Conservation (phyloP, 768 basidiomycete genomes). For the Naematelia encephala region DNA sequence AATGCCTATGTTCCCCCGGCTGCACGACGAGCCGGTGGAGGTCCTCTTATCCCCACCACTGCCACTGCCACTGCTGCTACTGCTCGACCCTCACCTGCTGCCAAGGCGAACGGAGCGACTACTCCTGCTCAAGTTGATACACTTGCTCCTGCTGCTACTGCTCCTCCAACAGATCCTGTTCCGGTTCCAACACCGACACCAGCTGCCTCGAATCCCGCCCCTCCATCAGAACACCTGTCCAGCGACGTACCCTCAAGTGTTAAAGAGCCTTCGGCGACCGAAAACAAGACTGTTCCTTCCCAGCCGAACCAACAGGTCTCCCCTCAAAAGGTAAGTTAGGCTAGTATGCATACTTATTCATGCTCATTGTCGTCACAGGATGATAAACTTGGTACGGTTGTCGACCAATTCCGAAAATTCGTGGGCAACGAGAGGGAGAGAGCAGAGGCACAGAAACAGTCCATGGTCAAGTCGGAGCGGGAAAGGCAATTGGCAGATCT, state of each 20-base stretch:
- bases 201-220: slow-evolving; percentile 9
- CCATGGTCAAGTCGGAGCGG: slow-evolving; percentile 85
- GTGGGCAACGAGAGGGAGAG: slow-evolving; percentile 88
- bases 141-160: slow-evolving; percentile 1
- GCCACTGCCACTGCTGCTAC: slow-evolving; percentile 8
- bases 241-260: no score
- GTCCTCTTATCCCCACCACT: slow-evolving; percentile 11
- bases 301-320: slow-evolving; percentile 1
- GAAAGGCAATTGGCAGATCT: slow-evolving; percentile 91
- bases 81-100: neutral
- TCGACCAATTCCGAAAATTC: slow-evolving; percentile 71
- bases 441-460: slow-evolving; percentile 83
- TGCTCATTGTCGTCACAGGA: slow-evolving; percentile 15
- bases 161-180: slow-evolving; percentile 2
- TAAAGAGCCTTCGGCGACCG: slow-evolving; percentile 1
- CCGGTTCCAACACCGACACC: slow-evolving; percentile 11
- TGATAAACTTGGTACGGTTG: slow-evolving; percentile 27
- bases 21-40: slow-evolving; percentile 59
- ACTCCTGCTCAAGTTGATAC: slow-evolving; percentile 13
- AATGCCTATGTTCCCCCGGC: slow-evolving; percentile 94
- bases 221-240: neutral
- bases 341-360: neutral
- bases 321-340: slow-evolving; percentile 10
- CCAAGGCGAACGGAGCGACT: slow-evolving; percentile 8
- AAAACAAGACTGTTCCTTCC: slow-evolving; percentile 7